Evolutionary conservation across 768 basidiomycete genomes (phyloP).

Genomic region (Tulasnella sp.): DNA sequence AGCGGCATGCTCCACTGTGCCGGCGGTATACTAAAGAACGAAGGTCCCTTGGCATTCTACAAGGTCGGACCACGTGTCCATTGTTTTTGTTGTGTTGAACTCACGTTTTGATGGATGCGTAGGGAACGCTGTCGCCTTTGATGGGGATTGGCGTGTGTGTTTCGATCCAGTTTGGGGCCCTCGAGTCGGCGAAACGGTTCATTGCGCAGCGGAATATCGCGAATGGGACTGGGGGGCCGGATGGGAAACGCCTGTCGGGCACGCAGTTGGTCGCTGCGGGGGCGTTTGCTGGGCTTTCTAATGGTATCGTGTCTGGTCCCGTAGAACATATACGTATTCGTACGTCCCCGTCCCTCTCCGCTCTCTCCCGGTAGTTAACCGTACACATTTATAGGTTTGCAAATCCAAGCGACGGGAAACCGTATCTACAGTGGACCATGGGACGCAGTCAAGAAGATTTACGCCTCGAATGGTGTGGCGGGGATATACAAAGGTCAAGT

Average conservation of each 20-base stretch:
- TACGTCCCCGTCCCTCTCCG: constrained; percentile 30
- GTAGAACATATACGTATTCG: constrained; percentile 97
- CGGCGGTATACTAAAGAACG: constrained; percentile 76
- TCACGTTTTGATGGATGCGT: neutral
- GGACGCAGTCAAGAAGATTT: constrained; percentile 82
- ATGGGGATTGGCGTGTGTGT: constrained; percentile 90
- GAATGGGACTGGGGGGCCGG: constrained; percentile 47
- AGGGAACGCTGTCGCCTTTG: constrained; percentile 86
- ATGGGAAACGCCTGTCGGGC: constrained; percentile 46
- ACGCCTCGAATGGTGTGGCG: constrained; percentile 54
- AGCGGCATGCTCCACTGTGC: constrained; percentile 80
- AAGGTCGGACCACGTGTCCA: constrained; percentile 43
- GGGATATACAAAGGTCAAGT: constrained; percentile 91
- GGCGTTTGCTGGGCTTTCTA: constrained; percentile 75
- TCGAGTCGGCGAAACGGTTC: constrained; percentile 73
- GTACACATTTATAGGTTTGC: constrained; percentile 46
- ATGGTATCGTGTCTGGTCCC: constrained; percentile 86
- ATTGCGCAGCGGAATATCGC: constrained; percentile 53
- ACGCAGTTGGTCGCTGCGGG: constrained; percentile 66
- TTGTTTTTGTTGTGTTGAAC: neutral
- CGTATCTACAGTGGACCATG: constrained; percentile 69
- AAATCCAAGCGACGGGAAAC: constrained; percentile 76
- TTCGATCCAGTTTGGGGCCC: constrained; percentile 87
- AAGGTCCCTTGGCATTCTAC: constrained; percentile 90
- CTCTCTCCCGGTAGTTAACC: neutral